Evolutionary conservation across 305 asterid species (phyloP).

Genomic region (Euphrasia arctica): DNA sequence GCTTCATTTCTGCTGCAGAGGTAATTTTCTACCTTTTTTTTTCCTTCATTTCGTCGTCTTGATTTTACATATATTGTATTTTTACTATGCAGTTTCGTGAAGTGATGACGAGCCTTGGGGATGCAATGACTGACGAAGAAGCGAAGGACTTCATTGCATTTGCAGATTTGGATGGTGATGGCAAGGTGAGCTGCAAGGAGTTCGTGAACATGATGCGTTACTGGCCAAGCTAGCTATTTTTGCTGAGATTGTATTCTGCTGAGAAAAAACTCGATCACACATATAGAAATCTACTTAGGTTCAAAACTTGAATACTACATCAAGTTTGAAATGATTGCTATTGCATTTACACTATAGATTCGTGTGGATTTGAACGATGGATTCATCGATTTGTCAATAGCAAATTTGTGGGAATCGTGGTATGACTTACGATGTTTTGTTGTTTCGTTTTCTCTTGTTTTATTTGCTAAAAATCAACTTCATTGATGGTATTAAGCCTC

Average conservation of each 20-base stretch:
- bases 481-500: too few species aligned
- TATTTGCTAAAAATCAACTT: too few species aligned
- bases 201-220: slow-evolving; percentile 42
- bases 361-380: too few species aligned
- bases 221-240: background rate
- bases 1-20: slow-evolving; percentile 46
- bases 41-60: background rate
- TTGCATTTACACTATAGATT: too few species aligned
- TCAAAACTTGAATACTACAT: background rate
- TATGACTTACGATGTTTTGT: too few species aligned
- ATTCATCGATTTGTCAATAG: too few species aligned
- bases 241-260: background rate
- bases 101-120: slow-evolving; percentile 50
- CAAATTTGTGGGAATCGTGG: too few species aligned
- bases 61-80: background rate
- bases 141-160: slow-evolving; percentile 43
- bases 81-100: slow-evolving; percentile 34
- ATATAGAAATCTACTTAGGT: too few species aligned
- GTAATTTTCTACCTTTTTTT: slow-evolving; percentile 7
- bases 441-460: too few species aligned
- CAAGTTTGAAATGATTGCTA: background rate
- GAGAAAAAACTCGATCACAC: too few species aligned
- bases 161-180: slow-evolving; percentile 55
- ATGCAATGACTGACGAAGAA: slow-evolving; percentile 48
- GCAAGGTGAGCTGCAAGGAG: slow-evolving; percentile 45